phyloP scores from a whole-genome alignment of 805 yeast genomes.

The Candida berthetii region DNA sequence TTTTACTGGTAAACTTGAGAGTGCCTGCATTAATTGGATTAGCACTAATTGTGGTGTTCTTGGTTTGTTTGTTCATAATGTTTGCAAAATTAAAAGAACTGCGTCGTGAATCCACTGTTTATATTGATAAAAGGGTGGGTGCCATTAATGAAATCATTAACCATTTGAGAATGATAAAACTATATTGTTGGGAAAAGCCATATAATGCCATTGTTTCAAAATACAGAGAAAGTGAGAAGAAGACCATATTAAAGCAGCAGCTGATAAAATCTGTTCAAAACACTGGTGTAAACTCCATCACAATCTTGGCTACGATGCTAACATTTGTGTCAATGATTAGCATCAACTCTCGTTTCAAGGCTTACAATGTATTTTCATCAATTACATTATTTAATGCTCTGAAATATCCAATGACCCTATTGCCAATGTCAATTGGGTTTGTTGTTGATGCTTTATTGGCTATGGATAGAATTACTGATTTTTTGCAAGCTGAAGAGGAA shows the following conservation, averaged over 20 bases:
- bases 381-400: constrained; percentile 61
- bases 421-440: constrained; percentile 61
- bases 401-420: constrained; percentile 51
- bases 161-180: constrained; percentile 78
- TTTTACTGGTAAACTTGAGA: constrained; percentile 65
- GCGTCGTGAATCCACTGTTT: constrained; percentile 51
- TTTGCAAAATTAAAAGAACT: constrained; percentile 47
- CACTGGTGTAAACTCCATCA: constrained; percentile 63
- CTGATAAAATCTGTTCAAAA: constrained; percentile 55
- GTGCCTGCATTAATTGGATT: constrained; percentile 68
- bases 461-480: constrained; percentile 39
- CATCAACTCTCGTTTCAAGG: constrained; percentile 25
- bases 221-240: constrained; percentile 58
- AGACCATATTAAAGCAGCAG: constrained; percentile 54
- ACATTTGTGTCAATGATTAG: constrained; percentile 43
- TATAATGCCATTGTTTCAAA: constrained; percentile 52
- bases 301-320: constrained; percentile 69
- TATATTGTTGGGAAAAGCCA: constrained; percentile 88
- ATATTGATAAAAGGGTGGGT: constrained; percentile 73
- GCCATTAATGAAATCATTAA: constrained; percentile 73
- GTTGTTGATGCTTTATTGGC: constrained; percentile 60
- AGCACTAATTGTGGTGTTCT: constrained; percentile 41
- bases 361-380: constrained; percentile 68
- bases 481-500: constrained; percentile 35
- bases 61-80: constrained; percentile 32